These are phyloP conservation scores for Pseudogymnoascus destructans DNA, from an alignment of 2,329 filamentous ascomycete species.

Conservation along the genomic window DNA sequence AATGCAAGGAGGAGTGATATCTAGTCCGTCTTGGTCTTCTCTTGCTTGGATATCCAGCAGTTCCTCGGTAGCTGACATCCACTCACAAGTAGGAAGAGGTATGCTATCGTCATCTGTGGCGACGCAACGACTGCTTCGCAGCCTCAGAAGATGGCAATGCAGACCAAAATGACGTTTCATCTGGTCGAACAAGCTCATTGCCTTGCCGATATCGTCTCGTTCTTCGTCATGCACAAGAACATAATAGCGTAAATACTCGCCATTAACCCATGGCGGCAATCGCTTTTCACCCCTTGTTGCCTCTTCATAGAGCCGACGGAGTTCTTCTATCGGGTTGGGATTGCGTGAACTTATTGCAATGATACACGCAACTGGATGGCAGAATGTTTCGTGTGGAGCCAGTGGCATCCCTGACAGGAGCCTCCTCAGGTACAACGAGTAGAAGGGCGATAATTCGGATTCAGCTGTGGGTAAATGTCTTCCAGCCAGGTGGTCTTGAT, in stretches of 20 bases:
- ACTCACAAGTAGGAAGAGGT: slow-evolving; percentile 68
- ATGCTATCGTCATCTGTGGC: slow-evolving; percentile 86
- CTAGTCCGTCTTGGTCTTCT: slow-evolving; percentile 56
- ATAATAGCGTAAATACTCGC: slow-evolving; percentile 90
- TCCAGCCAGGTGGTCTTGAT: slow-evolving; percentile 27
- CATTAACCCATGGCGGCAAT: slow-evolving; percentile 75
- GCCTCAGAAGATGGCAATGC: slow-evolving; percentile 80
- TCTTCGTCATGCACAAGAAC: slow-evolving; percentile 95
- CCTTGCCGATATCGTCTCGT: slow-evolving; percentile 79
- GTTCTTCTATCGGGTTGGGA: slow-evolving; percentile 68
- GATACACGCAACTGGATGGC: slow-evolving; percentile 85
- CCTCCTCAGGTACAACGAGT: slow-evolving; percentile 71
- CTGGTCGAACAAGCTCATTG: slow-evolving; percentile 83
- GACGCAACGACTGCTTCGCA: slow-evolving; percentile 73
- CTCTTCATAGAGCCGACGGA: slow-evolving; percentile 70
- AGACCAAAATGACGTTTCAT: slow-evolving; percentile 98
- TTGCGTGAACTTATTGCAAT: slow-evolving; percentile 92
- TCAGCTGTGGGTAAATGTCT: background rate
- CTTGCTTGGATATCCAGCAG: slow-evolving; percentile 57
- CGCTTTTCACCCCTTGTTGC: slow-evolving; percentile 65
- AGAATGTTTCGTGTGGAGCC: slow-evolving; percentile 80
- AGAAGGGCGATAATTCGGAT: slow-evolving; percentile 55
- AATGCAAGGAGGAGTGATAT: slow-evolving; percentile 62
- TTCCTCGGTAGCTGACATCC: slow-evolving; percentile 81
- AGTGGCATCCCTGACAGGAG: slow-evolving; percentile 68